Conservation (phyloP, 768 basidiomycete genomes). For the Rhizopogon vinicolor region DNA sequence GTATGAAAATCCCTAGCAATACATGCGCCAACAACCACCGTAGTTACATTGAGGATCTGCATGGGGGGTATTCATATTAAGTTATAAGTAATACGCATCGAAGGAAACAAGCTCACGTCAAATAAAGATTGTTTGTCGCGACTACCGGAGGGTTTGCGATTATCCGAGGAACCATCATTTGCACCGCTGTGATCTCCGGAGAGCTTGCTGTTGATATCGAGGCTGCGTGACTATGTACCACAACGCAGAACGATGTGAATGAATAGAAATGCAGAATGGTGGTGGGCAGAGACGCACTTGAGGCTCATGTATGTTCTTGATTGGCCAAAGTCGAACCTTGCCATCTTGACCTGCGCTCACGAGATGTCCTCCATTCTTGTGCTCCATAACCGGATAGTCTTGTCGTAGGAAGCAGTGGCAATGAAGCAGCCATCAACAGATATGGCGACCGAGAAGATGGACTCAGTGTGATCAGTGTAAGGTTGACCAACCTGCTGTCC, state of each 20-base stretch:
- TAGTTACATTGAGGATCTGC: background rate
- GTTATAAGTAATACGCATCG: background rate
- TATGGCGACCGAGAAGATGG: conserved; percentile 19
- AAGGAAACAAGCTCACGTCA: background rate
- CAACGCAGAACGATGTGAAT: background rate
- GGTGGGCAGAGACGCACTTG: no score
- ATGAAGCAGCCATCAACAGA: conserved; percentile 21
- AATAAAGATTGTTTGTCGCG: background rate
- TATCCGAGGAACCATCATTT: background rate
- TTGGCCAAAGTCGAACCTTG: background rate
- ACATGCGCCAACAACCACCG: background rate
- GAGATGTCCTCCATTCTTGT: background rate
- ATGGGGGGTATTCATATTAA: background rate
- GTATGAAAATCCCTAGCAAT: background rate
- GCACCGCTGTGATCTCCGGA: background rate
- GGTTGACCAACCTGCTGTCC: background rate
- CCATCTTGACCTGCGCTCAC: background rate
- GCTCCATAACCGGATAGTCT: conserved; percentile 23
- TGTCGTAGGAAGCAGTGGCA: conserved; percentile 26
- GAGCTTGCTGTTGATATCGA: background rate
- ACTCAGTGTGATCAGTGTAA: conserved; percentile 12
- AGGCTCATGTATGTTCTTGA: background rate
- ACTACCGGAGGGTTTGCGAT: background rate
- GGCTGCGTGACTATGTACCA: background rate
- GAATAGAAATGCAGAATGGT: background rate